Percentiles rank a stretch among this genome's conserved stretches.
phyloP scores from a whole-genome alignment of 208 protist genomes.

The Acanthamoeba sp. region DNA sequence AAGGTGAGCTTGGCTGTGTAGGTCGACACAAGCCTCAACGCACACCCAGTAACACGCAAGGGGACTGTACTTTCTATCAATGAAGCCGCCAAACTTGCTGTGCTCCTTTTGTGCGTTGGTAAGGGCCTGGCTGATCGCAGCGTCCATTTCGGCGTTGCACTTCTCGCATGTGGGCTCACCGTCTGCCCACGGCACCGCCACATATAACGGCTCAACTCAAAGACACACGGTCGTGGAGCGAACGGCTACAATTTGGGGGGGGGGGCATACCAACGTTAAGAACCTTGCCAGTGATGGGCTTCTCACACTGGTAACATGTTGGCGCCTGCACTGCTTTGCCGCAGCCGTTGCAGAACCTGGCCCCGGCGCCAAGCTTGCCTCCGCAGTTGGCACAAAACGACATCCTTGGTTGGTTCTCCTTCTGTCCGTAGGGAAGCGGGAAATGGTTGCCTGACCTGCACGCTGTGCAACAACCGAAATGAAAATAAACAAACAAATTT shows the following conservation, averaged over 20 bases:
- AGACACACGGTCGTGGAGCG: not conserved
- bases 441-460: no score
- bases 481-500: not conserved
- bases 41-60: no score
- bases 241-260: not conserved
- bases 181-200: not conserved
- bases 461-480: no score
- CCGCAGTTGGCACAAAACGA: slow-evolving; percentile 7
- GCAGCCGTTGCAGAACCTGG: not conserved
- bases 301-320: not conserved
- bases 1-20: no score
- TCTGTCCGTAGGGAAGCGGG: no score
- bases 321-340: not conserved
- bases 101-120: not conserved
- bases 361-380: not conserved
- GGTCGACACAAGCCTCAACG: no score
- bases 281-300: slow-evolving; percentile 11
- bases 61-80: not conserved
- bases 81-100: not conserved
- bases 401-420: not conserved
- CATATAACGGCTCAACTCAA: not conserved
- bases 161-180: not conserved
- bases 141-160: slow-evolving; percentile 33
- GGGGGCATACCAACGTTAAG: not conserved
- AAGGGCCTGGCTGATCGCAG: not conserved